These are phyloP conservation scores for Microbotryomycetes sp. DNA, from an alignment of 1,284 basidiomycete species.

Conservation along the genomic window DNA sequence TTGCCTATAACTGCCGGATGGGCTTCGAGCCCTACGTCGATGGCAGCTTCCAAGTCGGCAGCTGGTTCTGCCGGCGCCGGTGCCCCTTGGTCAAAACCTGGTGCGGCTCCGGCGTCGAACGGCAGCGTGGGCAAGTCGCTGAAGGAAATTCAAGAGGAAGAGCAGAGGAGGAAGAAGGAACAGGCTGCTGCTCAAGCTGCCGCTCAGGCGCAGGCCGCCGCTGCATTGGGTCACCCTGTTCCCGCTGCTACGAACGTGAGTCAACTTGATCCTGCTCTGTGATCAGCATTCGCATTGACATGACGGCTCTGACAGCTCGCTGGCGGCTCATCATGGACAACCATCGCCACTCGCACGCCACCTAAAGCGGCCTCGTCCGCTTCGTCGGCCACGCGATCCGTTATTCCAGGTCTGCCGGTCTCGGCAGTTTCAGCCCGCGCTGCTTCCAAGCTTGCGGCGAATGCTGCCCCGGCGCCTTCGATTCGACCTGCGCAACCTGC, in stretches of 20 bases:
- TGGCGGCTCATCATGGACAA: conserved; percentile 23
- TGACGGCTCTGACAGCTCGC: conserved; percentile 56
- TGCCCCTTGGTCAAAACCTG: conserved; percentile 39
- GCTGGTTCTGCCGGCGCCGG: conserved; percentile 43
- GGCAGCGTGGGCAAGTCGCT: conserved; percentile 69
- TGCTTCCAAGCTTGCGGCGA: conserved; percentile 26
- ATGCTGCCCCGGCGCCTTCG: conserved; percentile 31
- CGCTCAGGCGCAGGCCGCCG: conserved; percentile 9
- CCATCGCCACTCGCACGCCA: conserved; percentile 26
- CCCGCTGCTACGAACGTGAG: neutral
- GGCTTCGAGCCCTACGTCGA: conserved; percentile 67
- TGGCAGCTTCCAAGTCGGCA: conserved; percentile 47
- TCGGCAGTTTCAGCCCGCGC: conserved; percentile 24
- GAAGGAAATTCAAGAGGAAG: conserved; percentile 98
- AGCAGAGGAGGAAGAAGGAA: conserved; percentile 71
- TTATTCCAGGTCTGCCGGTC: conserved; percentile 18
- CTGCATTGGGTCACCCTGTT: neutral
- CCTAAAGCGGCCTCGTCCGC: conserved; percentile 2
- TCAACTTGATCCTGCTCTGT: conserved; percentile 55
- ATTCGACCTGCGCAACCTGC: conserved; percentile 28
- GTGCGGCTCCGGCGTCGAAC: conserved; percentile 22
- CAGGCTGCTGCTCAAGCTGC: conserved; percentile 43
- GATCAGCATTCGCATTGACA: conserved; percentile 80
- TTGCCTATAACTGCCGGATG: conserved; percentile 58
- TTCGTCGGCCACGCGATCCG: conserved; percentile 6